These are phyloP conservation scores for Venturia asperata DNA, from an alignment of 2,329 filamentous ascomycete genomes.

Conservation along the genomic window DNA sequence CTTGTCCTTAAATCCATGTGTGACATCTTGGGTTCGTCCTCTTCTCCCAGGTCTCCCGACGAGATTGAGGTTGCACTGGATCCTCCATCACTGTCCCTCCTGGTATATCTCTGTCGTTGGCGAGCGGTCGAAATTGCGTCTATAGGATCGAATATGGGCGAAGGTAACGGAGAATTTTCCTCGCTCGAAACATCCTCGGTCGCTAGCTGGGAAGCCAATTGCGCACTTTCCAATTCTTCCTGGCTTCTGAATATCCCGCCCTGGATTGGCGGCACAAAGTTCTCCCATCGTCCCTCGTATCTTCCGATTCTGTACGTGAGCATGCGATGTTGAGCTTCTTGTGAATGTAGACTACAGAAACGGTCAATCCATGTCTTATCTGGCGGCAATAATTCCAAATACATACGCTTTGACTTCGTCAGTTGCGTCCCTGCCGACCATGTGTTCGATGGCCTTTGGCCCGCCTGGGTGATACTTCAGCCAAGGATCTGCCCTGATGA, in stretches of 20 bases:
- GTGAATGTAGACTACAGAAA: slow-evolving; percentile 65
- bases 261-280: slow-evolving; percentile 87
- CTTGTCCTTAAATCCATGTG: slow-evolving; percentile 67
- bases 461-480: slow-evolving; percentile 86
- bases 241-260: slow-evolving; percentile 66
- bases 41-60: slow-evolving; percentile 40
- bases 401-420: slow-evolving; percentile 86
- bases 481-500: slow-evolving; percentile 85
- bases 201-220: slow-evolving; percentile 28
- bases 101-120: not conserved
- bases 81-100: slow-evolving; percentile 11
- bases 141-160: slow-evolving; percentile 52
- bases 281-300: slow-evolving; percentile 74
- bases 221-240: slow-evolving; percentile 31
- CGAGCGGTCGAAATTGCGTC: slow-evolving; percentile 30
- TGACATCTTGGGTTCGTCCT: slow-evolving; percentile 43
- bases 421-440: slow-evolving; percentile 89
- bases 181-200: slow-evolving; percentile 39
- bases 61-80: slow-evolving; percentile 32
- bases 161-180: slow-evolving; percentile 49
- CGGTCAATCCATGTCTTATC: not conserved
- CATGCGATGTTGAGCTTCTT: slow-evolving; percentile 70
- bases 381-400: slow-evolving; percentile 14
- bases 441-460: slow-evolving; percentile 82
- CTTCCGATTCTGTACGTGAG: slow-evolving; percentile 73